These are phyloP conservation scores for Phytophthora pseudosyringae DNA, from an alignment of 352 stramenopile genomes.

Conservation along the genomic window DNA sequence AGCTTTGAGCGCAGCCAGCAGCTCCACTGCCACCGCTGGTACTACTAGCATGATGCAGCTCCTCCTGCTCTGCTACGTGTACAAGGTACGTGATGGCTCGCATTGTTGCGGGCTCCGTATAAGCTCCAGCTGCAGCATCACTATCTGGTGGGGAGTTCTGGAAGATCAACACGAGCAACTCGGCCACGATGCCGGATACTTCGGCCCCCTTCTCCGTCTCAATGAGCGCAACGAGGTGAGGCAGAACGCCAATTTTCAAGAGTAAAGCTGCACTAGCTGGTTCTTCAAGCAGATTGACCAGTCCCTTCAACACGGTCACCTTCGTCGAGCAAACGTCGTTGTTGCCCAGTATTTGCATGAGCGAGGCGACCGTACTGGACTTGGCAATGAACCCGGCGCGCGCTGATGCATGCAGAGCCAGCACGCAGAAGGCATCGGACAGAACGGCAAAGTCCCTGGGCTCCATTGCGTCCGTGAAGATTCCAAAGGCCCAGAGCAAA, in stretches of 20 bases:
- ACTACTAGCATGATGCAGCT: slow-evolving; percentile 11
- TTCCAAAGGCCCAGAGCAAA: slow-evolving; percentile 69
- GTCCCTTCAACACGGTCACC: slow-evolving; percentile 50
- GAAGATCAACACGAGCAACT: slow-evolving; percentile 41
- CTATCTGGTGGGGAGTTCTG: slow-evolving; percentile 29
- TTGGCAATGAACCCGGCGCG: slow-evolving; percentile 62
- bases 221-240: slow-evolving; percentile 30
- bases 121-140: slow-evolving; percentile 27
- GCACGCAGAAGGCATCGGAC: slow-evolving; percentile 67
- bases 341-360: slow-evolving; percentile 51
- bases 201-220: slow-evolving; percentile 22
- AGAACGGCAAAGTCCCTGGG: slow-evolving; percentile 65
- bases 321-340: slow-evolving; percentile 37
- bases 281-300: slow-evolving; percentile 64
- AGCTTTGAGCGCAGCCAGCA: slow-evolving; percentile 47
- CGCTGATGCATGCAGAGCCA: slow-evolving; percentile 59
- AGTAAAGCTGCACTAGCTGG: slow-evolving; percentile 30
- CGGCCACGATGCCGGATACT: slow-evolving; percentile 21
- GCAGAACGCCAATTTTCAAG: slow-evolving; percentile 35
- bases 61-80: slow-evolving; percentile 35
- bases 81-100: slow-evolving; percentile 36
- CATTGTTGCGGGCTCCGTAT: slow-evolving; percentile 23
- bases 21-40: slow-evolving; percentile 16
- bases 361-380: slow-evolving; percentile 38
- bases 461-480: slow-evolving; percentile 68